Percentiles rank a stretch among this genome's conserved stretches.
These are phyloP conservation scores for Beauveria scarabaeidicola DNA, from an alignment of 2,329 filamentous ascomycete species.

Conservation along the genomic window DNA sequence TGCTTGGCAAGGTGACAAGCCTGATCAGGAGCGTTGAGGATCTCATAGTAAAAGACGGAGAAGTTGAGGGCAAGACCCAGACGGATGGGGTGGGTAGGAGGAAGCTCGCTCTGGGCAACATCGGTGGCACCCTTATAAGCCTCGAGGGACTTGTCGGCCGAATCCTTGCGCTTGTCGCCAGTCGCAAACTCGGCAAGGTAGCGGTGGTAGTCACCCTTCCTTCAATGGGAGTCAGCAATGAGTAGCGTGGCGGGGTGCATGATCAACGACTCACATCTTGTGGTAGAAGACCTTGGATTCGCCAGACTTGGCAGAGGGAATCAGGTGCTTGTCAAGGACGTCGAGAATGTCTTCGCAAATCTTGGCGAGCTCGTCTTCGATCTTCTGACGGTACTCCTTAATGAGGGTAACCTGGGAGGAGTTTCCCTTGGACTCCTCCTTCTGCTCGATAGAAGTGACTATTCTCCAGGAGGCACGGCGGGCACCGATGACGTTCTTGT, in stretches of 20 bases:
- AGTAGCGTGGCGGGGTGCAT: background rate
- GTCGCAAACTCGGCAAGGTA: slow-evolving; percentile 96
- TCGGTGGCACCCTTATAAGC: slow-evolving; percentile 97
- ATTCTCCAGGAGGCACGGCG: slow-evolving; percentile 98
- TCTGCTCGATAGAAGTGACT: slow-evolving; percentile 97
- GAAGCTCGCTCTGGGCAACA: slow-evolving; percentile 94
- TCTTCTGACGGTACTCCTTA: slow-evolving; percentile 98
- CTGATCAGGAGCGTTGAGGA: slow-evolving; percentile 95
- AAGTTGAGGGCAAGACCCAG: slow-evolving; percentile 98
- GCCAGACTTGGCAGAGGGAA: slow-evolving; percentile 86
- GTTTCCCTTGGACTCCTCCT: slow-evolving; percentile 99
- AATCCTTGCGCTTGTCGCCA: slow-evolving; percentile 90
- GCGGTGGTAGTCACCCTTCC: slow-evolving; percentile 99
- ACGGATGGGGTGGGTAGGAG: slow-evolving; percentile 95
- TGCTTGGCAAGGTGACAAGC: slow-evolving; percentile 98
- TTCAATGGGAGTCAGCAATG: slow-evolving; percentile 29
- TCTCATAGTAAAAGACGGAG: slow-evolving; percentile 99
- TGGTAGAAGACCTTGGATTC: slow-evolving; percentile 99
- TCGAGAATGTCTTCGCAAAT: slow-evolving; percentile 97
- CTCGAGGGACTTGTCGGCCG: slow-evolving; percentile 88
- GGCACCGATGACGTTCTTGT: slow-evolving; percentile 98
- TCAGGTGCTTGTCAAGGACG: slow-evolving; percentile 87
- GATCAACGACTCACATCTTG: slow-evolving; percentile 66
- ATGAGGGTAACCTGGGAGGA: slow-evolving; percentile 82
- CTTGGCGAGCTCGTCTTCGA: slow-evolving; percentile 91